These are phyloP conservation scores for Pseudohalonectria lignicola DNA, from an alignment of 2,329 filamentous ascomycete genomes.

Conservation along the genomic window DNA sequence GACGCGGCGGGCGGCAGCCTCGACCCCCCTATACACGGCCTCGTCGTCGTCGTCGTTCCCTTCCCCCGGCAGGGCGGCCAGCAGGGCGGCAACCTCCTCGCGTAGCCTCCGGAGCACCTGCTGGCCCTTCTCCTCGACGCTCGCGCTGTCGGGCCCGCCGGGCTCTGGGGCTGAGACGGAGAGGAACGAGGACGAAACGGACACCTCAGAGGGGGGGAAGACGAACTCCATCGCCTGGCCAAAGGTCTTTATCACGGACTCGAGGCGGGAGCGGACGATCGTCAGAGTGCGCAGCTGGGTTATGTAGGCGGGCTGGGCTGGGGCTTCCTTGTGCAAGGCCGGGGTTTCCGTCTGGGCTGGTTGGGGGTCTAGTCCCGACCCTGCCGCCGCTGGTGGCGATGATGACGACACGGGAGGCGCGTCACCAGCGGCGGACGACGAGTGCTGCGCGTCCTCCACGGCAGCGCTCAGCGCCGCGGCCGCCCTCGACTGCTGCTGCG, in stretches of 20 bases:
- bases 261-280: slow-evolving; percentile 71
- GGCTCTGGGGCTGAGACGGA: slow-evolving; percentile 81
- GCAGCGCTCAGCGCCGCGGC: not conserved
- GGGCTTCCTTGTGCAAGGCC: not conserved
- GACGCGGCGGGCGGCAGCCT: slow-evolving; percentile 62
- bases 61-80: slow-evolving; percentile 26
- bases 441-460: not conserved
- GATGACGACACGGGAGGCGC: not conserved
- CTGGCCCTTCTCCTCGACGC: slow-evolving; percentile 77
- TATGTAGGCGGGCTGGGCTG: slow-evolving; percentile 55
- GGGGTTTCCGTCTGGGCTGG: not conserved
- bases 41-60: slow-evolving; percentile 19
- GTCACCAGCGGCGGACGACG: slow-evolving; percentile 1
- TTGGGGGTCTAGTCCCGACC: slow-evolving; percentile 3
- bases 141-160: slow-evolving; percentile 46
- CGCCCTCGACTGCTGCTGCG: not conserved
- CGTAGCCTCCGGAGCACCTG: slow-evolving; percentile 62
- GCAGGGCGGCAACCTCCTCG: slow-evolving; percentile 58
- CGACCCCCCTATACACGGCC: slow-evolving; percentile 55
- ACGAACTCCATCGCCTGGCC: slow-evolving; percentile 94
- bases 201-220: slow-evolving; percentile 78
- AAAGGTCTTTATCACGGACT: slow-evolving; percentile 82
- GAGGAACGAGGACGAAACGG: slow-evolving; percentile 73
- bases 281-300: slow-evolving; percentile 72
- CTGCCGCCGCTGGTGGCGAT: slow-evolving; percentile 1